Evolutionary conservation across 2,329 filamentous ascomycete species (phyloP).

Genomic region (Tricladium varicosporioides): DNA sequence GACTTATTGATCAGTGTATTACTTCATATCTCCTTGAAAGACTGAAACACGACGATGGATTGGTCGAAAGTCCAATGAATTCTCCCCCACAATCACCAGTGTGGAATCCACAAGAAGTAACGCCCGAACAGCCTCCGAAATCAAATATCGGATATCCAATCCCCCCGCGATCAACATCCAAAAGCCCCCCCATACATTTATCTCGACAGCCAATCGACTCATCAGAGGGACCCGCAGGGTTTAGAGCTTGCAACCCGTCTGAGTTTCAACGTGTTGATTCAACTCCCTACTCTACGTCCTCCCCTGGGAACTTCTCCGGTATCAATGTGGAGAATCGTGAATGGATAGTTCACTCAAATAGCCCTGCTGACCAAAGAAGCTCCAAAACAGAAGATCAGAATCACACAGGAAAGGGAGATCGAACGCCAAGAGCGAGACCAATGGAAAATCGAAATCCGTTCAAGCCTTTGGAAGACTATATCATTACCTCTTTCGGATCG

Average conservation of each 20-base stretch:
- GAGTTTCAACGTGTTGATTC: conserved; percentile 6
- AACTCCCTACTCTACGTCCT: conserved; percentile 27
- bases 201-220: conserved; percentile 10
- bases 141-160: background rate
- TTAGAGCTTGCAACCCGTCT: background rate
- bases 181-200: conserved; percentile 14
- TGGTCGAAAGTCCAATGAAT: conserved; percentile 15
- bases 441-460: conserved; percentile 59
- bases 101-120: conserved; percentile 1
- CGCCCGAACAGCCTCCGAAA: background rate
- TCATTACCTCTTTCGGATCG: conserved; percentile 65
- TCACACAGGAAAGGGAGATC: conserved; percentile 6
- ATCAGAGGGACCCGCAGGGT: conserved; percentile 8
- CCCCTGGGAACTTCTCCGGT: conserved; percentile 25
- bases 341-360: conserved; percentile 3
- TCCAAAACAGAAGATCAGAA: background rate
- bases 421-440: conserved; percentile 39
- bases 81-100: conserved; percentile 24
- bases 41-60: conserved; percentile 35
- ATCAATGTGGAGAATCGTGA: conserved; percentile 20
- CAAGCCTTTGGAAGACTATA: conserved; percentile 73
- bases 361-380: background rate
- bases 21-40: conserved; percentile 46
- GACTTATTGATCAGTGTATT: conserved; percentile 55
- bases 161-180: background rate